Conservation (phyloP, 768 basidiomycete species). For the Mrakia gelida region DNA sequence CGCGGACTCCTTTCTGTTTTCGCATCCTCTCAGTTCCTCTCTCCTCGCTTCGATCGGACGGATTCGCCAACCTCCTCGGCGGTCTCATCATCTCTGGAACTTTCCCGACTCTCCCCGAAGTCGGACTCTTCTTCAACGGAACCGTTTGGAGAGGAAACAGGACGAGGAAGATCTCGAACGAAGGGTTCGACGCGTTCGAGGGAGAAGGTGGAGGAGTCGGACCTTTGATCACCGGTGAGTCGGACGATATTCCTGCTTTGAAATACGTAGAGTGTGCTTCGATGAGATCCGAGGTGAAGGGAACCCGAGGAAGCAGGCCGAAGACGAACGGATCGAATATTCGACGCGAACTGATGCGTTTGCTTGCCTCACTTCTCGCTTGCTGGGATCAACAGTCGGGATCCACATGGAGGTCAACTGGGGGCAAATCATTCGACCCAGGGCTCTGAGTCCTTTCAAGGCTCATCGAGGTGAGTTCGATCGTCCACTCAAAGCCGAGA, state of each 20-base stretch:
- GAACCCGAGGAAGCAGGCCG: neutral
- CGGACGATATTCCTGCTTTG: too few species aligned
- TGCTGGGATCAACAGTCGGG: conserved; percentile 64
- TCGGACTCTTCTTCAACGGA: conserved; percentile 78
- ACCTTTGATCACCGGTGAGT: conserved; percentile 3
- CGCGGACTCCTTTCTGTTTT: too few species aligned
- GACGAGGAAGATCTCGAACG: conserved; percentile 65
- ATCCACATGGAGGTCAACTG: conserved; percentile 87
- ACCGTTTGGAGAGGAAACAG: conserved; percentile 65
- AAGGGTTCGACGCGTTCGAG: conserved; percentile 74
- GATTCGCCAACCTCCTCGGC: conserved; percentile 79
- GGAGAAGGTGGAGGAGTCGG: conserved; percentile 45
- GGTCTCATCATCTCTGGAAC: conserved; percentile 84
- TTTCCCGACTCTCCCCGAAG: conserved; percentile 66
- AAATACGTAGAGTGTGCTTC: too few species aligned
- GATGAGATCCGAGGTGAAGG: too few species aligned
- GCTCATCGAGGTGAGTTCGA: conserved; percentile 65
- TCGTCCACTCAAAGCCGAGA: neutral
- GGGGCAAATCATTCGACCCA: conserved; percentile 80
- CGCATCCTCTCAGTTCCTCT: conserved; percentile 25
- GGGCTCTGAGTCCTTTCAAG: conserved; percentile 67
- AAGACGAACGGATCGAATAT: neutral
- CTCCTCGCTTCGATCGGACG: conserved; percentile 83
- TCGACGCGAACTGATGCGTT: neutral
- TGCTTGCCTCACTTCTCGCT: conserved; percentile 44